A percentile compares a stretch with the other conserved stretches of the same genome.
These are phyloP conservation scores for Leccinellum rugosiceps DNA, from an alignment of 768 basidiomycete genomes.

Conservation along the genomic window DNA sequence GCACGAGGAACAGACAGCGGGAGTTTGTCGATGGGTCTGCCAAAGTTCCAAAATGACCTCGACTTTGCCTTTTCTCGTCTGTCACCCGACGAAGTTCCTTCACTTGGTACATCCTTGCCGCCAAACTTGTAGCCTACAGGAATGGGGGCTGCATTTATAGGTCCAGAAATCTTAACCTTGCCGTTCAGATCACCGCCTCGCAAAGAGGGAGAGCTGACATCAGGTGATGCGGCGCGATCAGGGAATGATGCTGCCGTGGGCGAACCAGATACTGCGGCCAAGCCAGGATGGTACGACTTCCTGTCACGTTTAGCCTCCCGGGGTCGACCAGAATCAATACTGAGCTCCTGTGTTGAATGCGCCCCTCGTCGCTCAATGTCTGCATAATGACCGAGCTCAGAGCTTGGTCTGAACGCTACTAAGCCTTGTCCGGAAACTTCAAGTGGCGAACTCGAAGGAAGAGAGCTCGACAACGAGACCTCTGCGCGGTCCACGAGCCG, in stretches of 20 bases:
- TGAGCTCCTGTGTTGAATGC: slow-evolving; percentile 37
- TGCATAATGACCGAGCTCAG: slow-evolving; percentile 78
- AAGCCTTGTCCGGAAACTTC: slow-evolving; percentile 31
- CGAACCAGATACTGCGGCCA: slow-evolving; percentile 48
- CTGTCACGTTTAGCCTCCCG: slow-evolving; percentile 50
- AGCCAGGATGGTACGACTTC: slow-evolving; percentile 63
- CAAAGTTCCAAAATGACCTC: slow-evolving; percentile 91
- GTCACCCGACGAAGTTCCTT: slow-evolving; percentile 48
- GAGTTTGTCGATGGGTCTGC: slow-evolving; percentile 51
- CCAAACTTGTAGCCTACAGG: slow-evolving; percentile 92
- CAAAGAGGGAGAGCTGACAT: slow-evolving; percentile 47
- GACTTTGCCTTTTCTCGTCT: slow-evolving; percentile 92
- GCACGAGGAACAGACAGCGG: slow-evolving; percentile 52
- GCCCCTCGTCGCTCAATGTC: slow-evolving; percentile 48
- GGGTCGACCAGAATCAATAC: slow-evolving; percentile 52
- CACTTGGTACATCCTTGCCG: slow-evolving; percentile 58
- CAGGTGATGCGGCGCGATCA: slow-evolving; percentile 42
- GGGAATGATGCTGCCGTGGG: slow-evolving; percentile 36
- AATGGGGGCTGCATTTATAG: slow-evolving; percentile 79
- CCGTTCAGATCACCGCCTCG: slow-evolving; percentile 53
- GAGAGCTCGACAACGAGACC: slow-evolving; percentile 60
- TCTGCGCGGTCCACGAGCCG: slow-evolving; percentile 49
- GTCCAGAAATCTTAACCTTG: slow-evolving; percentile 87
- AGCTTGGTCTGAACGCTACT: slow-evolving; percentile 57
- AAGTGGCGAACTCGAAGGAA: slow-evolving; percentile 49